Base-by-base conservation (phyloP, 2,329 filamentous ascomycete species). In the Fonsecaea nubica region DNA sequence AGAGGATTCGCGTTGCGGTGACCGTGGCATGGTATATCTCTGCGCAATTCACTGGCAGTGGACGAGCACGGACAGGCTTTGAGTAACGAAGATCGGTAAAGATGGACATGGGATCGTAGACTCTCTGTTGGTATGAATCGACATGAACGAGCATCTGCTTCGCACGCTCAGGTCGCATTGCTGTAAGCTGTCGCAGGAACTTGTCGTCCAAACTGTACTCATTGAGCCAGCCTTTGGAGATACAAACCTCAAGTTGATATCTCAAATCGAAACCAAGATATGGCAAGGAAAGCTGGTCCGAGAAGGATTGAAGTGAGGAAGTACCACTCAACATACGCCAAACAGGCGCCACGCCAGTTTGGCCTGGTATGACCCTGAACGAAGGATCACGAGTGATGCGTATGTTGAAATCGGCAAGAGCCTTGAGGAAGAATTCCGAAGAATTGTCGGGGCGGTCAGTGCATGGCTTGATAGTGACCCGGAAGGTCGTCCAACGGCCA, bases 201-300 rank as follows among this genome's bases (percentile, higher is more conserved):
- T 87, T 83, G 1, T 78, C 76, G 0, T 82, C 84, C 53, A 98
- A 85, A 55, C 86, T 90, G 75, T 92, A 87, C 76, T 97, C 94
- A 61, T 89, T 90, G 12, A 99, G 80, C 30, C 88, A 83, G 0
- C 89, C 88, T 33, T 90, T 87, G 0, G 93, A 96, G n/a, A 98
- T 84, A 75, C 94, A 98, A 0, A 92, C 93, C 76, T 99, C 94
- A 0, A 99, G 85, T 76, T 97, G 93, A 75, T 98, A 99, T 15
- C 92, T 86, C 1, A 97, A 86, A 0, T 87, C 80, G 68, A 93
- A 97, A 0, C 86, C 80, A 3, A 94, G 81, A 62, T 78, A 71
- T 77, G 72, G 70, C 2, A 70, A 67, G 4, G 66, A 58, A 25
- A 61, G 45, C 32, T 74, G 68, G 13, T 72, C 68, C 30, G 53